Evolutionary conservation across 2,329 filamentous ascomycete genomes (phyloP).

Genomic region (Botrytis elliptica): DNA sequence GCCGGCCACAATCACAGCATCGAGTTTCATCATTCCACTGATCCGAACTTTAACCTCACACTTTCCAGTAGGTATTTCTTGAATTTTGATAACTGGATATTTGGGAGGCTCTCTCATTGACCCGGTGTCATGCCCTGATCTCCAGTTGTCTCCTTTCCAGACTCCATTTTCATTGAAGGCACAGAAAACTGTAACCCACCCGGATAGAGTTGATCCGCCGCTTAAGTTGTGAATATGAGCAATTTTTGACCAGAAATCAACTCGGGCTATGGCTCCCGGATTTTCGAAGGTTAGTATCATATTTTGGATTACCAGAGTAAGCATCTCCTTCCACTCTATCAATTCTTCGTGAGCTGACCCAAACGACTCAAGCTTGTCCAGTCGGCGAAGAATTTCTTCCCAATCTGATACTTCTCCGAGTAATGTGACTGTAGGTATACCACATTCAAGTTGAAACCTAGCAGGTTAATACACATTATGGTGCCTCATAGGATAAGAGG

Average conservation of each 20-base stretch:
- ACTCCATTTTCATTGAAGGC: neutral
- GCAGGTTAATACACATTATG: neutral
- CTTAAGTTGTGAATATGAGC: neutral
- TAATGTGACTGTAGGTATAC: neutral
- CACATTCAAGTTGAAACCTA: rapidly evolving
- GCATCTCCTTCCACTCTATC: neutral
- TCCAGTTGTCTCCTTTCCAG: neutral
- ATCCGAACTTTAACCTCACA: neutral
- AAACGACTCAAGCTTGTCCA: neutral
- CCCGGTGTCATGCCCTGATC: neutral
- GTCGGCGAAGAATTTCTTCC: neutral
- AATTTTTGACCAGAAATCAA: neutral
- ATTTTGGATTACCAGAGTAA: neutral
- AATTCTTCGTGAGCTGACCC: neutral
- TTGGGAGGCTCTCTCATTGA: rapidly evolving
- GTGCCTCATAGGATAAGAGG: neutral
- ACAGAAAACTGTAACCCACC: neutral
- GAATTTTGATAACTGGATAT: neutral
- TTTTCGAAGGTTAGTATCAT: neutral
- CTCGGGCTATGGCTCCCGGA: neutral
- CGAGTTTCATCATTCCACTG: neutral
- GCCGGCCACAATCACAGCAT: neutral
- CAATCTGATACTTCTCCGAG: neutral
- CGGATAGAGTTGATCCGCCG: neutral
- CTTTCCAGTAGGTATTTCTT: neutral